Conservation (phyloP, 164 flowering plant genomes). For the Malania oleifera region DNA sequence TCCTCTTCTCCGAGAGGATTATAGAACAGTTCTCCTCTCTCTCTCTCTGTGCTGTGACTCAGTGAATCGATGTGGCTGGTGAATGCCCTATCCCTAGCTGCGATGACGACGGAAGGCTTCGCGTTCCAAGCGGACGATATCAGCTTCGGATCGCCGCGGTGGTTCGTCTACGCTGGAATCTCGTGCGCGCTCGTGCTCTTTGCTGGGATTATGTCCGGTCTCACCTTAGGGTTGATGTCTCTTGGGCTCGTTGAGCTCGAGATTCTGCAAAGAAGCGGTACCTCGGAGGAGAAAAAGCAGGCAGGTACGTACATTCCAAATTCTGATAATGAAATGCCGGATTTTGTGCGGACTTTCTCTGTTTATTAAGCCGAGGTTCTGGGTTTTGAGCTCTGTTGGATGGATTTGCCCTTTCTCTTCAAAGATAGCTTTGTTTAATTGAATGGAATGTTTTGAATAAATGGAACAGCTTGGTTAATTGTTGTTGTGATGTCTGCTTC, state of each 20-base stretch:
- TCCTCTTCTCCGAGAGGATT: background rate
- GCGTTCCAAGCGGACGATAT: conserved; percentile 19
- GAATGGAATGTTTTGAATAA: too few relatives aligned
- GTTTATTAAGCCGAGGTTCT: too few relatives aligned
- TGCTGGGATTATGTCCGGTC: conserved; percentile 26
- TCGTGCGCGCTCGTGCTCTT: conserved; percentile 18
- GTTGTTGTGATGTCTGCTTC: too few relatives aligned
- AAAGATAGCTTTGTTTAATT: too few relatives aligned
- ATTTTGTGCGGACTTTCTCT: too few relatives aligned
- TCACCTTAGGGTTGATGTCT: conserved; percentile 24
- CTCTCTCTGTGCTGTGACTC: background rate
- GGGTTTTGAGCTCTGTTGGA: too few relatives aligned
- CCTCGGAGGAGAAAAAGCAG: conserved; percentile 18
- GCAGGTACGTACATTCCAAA: conserved; percentile 11
- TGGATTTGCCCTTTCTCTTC: too few relatives aligned
- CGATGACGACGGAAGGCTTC: conserved; percentile 10
- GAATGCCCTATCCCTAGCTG: conserved; percentile 12
- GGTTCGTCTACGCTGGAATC: conserved; percentile 22
- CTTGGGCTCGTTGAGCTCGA: conserved; percentile 29
- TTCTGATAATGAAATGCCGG: background rate
- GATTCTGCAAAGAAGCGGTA: conserved; percentile 19
- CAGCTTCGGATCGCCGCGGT: conserved; percentile 4
- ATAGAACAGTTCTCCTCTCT: background rate
- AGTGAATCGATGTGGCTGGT: conserved; percentile 1
- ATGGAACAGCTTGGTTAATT: too few relatives aligned